Conservation (phyloP, 1,284 basidiomycete species). For the Heimioporus punctisporus region DNA sequence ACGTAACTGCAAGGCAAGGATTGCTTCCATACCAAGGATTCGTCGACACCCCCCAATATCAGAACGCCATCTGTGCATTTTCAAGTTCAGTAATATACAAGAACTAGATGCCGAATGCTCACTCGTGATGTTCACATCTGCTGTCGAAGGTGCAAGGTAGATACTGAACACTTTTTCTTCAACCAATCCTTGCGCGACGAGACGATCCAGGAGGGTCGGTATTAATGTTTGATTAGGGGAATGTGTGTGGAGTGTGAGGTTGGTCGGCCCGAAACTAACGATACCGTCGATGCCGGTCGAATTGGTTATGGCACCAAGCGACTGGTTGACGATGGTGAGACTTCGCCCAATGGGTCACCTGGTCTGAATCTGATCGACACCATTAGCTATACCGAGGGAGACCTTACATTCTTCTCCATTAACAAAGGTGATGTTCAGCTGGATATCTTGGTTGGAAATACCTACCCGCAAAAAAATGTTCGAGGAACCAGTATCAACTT, state of each 20-base stretch:
- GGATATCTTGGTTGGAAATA: too few relatives aligned
- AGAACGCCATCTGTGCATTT: conserved; percentile 23
- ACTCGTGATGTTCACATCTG: conserved; percentile 18
- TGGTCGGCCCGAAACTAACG: conserved; percentile 26
- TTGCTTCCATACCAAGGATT: too few relatives aligned
- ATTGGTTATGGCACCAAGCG: conserved; percentile 20
- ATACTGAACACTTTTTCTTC: conserved; percentile 20
- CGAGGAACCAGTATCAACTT: conserved; percentile 35
- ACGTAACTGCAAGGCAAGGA: background rate
- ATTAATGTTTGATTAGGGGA: conserved; percentile 3
- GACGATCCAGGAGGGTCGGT: conserved; percentile 30
- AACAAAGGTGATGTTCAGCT: too few relatives aligned
- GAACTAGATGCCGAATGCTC: background rate
- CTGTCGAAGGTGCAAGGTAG: conserved; percentile 24
- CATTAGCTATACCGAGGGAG: background rate
- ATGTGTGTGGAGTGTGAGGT: conserved; percentile 19
- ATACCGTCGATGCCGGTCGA: conserved; percentile 20
- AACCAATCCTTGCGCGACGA: conserved; percentile 19
- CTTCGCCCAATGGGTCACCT: conserved; percentile 14
- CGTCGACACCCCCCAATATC: conserved; percentile 22
- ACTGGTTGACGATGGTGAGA: conserved; percentile 25
- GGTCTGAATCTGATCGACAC: conserved; percentile 23
- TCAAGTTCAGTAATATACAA: background rate
- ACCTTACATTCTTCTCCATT: conserved; percentile 25
- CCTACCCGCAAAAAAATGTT: conserved; percentile 35